Base-by-base conservation (phyloP, 805 yeast genomes). In the Kodamaea lidongshanica region DNA sequence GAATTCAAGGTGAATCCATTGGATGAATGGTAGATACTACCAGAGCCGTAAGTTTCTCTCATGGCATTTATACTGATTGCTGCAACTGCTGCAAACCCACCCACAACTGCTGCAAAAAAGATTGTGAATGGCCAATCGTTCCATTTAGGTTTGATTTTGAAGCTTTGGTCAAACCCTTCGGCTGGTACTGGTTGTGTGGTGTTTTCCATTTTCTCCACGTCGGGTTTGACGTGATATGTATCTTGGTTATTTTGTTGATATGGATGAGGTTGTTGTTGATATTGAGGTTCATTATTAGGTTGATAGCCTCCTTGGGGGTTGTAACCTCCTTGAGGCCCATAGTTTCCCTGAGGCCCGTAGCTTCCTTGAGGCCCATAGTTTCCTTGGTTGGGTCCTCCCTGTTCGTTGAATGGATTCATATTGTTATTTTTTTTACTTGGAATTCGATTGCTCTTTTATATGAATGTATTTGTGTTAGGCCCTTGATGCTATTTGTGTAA, bases 81-180 rank as follows among this genome's bases (percentile, higher is more conserved):
- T 0, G 94, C 79, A 22, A 87, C 63, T 0, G 75, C 85, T 16
- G 75, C 52, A 48, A 84, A 85, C 0, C 88, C 95, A 11, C 62
- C 72, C 3, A 76, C 61, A 15, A 68, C 58, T 5, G 48, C 35
- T 11, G 58, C 42, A 32, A 65, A 56, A 32, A 84, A 66, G 6
- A 80, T 39, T 0, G 83, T 69, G 48, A 81, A 80, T 0, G 79
- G 74, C 70, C 78, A 70, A 53, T 86, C 95, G 46, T 86, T 77
- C 57, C 65, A 73, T 35, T 59, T 70, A 1, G 87, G 86, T 32
- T 57, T 57, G 16, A 83, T 66, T 38, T 76, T 72, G 54, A 86
- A 86, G 2, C 79, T 71, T 27, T 83, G 76, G 18, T 77, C 83
- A 49, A 77, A 85, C 19, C 56, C 40, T 13, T 48, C 43, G n/a